phyloP scores from a whole-genome alignment of 768 basidiomycete genomes.

The Russula lepida region DNA sequence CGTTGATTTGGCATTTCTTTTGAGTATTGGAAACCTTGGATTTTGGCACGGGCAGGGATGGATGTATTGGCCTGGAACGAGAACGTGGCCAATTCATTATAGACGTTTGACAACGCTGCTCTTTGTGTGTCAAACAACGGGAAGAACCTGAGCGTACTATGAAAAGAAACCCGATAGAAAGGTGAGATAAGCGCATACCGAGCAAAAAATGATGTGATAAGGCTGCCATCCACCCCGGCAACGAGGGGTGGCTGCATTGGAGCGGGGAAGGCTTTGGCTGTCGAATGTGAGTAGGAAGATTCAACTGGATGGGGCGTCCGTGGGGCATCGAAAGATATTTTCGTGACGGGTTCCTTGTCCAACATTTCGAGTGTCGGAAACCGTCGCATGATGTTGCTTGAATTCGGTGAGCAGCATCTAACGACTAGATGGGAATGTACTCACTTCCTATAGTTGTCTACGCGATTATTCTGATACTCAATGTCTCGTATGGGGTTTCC shows the following conservation, averaged over 20 bases:
- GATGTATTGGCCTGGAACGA: slow-evolving; percentile 81
- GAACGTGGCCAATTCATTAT: slow-evolving; percentile 83
- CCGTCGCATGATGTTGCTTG: slow-evolving; percentile 70
- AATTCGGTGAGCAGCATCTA: slow-evolving; percentile 5
- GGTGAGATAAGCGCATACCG: slow-evolving; percentile 40
- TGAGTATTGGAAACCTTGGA: slow-evolving; percentile 57
- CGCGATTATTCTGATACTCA: slow-evolving; percentile 48
- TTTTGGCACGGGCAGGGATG: slow-evolving; percentile 69
- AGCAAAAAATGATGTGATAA: slow-evolving; percentile 72
- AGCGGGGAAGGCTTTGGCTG: slow-evolving; percentile 67
- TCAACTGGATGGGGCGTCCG: slow-evolving; percentile 40
- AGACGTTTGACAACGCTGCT: slow-evolving; percentile 55
- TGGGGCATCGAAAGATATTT: slow-evolving; percentile 75
- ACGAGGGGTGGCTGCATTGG: slow-evolving; percentile 69
- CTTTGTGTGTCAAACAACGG: slow-evolving; percentile 75
- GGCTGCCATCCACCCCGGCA: slow-evolving; percentile 56
- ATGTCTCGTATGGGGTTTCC: slow-evolving; percentile 69
- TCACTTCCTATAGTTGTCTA: slow-evolving; percentile 61
- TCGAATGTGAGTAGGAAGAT: slow-evolving; percentile 33
- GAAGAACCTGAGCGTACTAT: slow-evolving; percentile 57
- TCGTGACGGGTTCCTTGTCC: slow-evolving; percentile 70
- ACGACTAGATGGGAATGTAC: slow-evolving; percentile 21
- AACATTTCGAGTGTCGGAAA: slow-evolving; percentile 78
- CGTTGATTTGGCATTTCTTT: slow-evolving; percentile 72
- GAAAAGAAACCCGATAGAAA: neutral